Percentiles rank a stretch among this genome's conserved stretches.
phyloP scores from a whole-genome alignment of 192 early-diverging fungal genomes.

The Coemansia furcata region DNA sequence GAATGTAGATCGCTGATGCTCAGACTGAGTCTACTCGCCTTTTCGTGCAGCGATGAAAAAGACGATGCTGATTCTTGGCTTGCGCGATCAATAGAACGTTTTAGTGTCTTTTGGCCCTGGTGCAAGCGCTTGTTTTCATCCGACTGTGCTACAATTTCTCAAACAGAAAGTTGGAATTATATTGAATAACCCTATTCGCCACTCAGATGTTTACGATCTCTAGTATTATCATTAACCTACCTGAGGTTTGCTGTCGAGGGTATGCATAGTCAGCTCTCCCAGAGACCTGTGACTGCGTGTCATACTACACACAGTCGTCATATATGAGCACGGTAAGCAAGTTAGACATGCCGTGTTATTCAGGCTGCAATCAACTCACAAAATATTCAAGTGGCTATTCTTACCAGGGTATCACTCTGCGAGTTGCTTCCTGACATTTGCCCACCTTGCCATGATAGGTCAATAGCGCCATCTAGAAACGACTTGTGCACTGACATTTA shows the following conservation, averaged over 20 bases:
- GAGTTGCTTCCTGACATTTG: slow-evolving; percentile 29
- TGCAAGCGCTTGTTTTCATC: slow-evolving; percentile 36
- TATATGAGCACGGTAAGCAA: neutral
- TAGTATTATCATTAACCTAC: neutral
- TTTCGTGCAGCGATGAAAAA: slow-evolving; percentile 45
- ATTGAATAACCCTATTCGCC: neutral
- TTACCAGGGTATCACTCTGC: slow-evolving; percentile 40
- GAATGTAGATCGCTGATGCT: slow-evolving; percentile 48
- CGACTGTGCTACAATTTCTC: neutral
- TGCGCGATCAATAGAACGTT: slow-evolving; percentile 28
- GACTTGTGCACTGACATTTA: slow-evolving; percentile 45
- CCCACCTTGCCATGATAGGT: slow-evolving; percentile 21
- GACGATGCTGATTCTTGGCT: slow-evolving; percentile 27
- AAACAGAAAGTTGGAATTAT: neutral
- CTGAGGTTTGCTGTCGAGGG: slow-evolving; percentile 7
- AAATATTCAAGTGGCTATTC: neutral
- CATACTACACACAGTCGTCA: slow-evolving; percentile 14
- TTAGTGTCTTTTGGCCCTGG: slow-evolving; percentile 39
- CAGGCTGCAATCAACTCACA: neutral
- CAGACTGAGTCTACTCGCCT: slow-evolving; percentile 43
- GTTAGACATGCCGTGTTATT: neutral
- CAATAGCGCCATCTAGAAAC: slow-evolving; percentile 27
- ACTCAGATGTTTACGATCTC: neutral
- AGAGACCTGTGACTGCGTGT: slow-evolving; percentile 26
- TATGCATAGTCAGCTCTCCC: slow-evolving; percentile 10